Conservation (phyloP, 257 asterid genomes). For the Lithospermum erythrorhizon region DNA sequence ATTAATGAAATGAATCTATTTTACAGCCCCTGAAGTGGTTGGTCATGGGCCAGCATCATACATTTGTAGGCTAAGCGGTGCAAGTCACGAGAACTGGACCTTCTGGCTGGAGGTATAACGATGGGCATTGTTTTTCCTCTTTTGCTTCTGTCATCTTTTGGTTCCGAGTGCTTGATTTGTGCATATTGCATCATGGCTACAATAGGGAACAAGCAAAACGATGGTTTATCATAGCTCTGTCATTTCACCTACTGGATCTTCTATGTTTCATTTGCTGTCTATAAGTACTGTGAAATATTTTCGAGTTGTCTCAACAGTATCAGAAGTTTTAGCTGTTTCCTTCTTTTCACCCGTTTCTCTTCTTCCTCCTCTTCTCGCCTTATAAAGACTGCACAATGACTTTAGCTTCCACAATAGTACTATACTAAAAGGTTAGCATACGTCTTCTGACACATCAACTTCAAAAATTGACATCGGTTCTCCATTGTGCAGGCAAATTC, state of each 20-base stretch:
- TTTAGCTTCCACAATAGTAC: too few species aligned
- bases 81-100: slow-evolving; percentile 67
- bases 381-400: too few species aligned
- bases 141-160: slow-evolving; percentile 1
- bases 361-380: not conserved
- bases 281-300: too few species aligned
- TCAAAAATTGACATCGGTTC: not conserved
- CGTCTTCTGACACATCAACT: not conserved
- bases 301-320: too few species aligned
- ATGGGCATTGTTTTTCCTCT: not conserved
- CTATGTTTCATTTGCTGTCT: too few species aligned
- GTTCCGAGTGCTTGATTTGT: too few species aligned
- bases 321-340: too few species aligned
- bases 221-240: not conserved
- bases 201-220: too few species aligned
- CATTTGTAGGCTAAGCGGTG: slow-evolving; percentile 74
- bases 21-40: slow-evolving; percentile 50
- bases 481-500: slow-evolving; percentile 46
- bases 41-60: slow-evolving; percentile 70
- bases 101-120: slow-evolving; percentile 91
- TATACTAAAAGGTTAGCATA: too few species aligned
- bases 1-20: slow-evolving; percentile 20
- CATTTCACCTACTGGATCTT: not conserved
- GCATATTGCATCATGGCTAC: too few species aligned
- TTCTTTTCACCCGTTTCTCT: not conserved